Evolutionary conservation across 768 basidiomycete species (phyloP).

Genomic region (Strobilomyces confusus): DNA sequence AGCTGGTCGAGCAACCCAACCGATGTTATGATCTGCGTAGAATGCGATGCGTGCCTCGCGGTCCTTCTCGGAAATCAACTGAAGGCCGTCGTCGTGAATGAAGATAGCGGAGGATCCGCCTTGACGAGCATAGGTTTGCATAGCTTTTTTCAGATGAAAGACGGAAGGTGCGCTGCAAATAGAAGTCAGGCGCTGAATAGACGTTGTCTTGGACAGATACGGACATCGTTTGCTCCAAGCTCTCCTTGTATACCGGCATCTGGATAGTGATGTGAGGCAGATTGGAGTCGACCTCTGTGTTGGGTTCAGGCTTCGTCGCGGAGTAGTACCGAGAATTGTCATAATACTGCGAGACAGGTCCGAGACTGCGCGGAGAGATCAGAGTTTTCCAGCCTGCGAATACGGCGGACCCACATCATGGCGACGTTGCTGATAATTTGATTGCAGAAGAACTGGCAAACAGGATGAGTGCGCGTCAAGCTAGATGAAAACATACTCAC

Average conservation of each 20-base stretch:
- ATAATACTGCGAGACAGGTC: conserved; percentile 82
- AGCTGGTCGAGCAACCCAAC: conserved; percentile 55
- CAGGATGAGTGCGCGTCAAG: background rate
- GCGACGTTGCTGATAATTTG: conserved; percentile 63
- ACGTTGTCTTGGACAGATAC: conserved; percentile 22
- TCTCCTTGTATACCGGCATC: conserved; percentile 88
- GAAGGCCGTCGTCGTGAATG: conserved; percentile 61
- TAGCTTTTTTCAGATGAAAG: conserved; percentile 57
- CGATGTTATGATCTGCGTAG: conserved; percentile 57
- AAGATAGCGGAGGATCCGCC: conserved; percentile 57
- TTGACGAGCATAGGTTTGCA: conserved; percentile 63
- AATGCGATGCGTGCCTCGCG: conserved; percentile 46
- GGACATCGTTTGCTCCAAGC: conserved; percentile 76
- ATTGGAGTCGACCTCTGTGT: conserved; percentile 56
- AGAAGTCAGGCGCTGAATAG: background rate
- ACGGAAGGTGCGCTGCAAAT: conserved; percentile 59
- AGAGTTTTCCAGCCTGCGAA: background rate
- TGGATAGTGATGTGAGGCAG: conserved; percentile 78
- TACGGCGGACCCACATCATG: conserved; percentile 49
- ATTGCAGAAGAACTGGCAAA: conserved; percentile 62
- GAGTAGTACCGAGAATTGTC: conserved; percentile 85
- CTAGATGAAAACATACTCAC: conserved; percentile 38
- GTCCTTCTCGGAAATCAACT: conserved; percentile 44
- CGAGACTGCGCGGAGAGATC: conserved; percentile 44
- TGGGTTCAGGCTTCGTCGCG: conserved; percentile 56